Conservation (phyloP, 257 asterid genomes). For the Ballota nigra region DNA sequence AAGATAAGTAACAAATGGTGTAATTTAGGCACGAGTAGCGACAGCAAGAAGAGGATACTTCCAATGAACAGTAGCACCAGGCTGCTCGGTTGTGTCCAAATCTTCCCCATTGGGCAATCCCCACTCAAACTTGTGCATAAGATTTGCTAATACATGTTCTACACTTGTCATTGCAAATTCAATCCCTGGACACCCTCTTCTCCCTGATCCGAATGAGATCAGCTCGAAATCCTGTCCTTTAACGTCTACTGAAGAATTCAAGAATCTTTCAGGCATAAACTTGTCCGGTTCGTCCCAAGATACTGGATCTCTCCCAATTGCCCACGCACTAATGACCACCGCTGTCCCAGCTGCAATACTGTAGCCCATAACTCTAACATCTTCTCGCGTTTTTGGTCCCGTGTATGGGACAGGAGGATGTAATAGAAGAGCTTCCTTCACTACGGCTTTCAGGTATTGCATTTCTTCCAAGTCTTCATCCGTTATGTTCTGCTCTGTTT, state of each 20-base stretch:
- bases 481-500: slow-evolving; percentile 25
- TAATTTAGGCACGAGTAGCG: no score
- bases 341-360: slow-evolving; percentile 34
- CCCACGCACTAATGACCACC: slow-evolving; percentile 34
- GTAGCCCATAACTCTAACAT: slow-evolving; percentile 32
- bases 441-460: slow-evolving; percentile 46
- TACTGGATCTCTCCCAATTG: slow-evolving; percentile 37
- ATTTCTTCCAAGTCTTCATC: slow-evolving; percentile 41
- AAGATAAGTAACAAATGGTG: no score
- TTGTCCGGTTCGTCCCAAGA: slow-evolving; percentile 34
- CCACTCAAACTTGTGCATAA: slow-evolving; percentile 35
- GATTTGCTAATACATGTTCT: slow-evolving; percentile 26
- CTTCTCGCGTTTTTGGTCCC: no score
- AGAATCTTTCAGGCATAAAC: slow-evolving; percentile 32
- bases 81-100: slow-evolving; percentile 32
- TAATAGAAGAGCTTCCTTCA: slow-evolving; percentile 39
- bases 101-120: slow-evolving; percentile 28
- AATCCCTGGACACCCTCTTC: slow-evolving; percentile 36
- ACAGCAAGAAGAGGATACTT: slow-evolving; percentile 28
- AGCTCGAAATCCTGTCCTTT: slow-evolving; percentile 24
- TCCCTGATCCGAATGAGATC: slow-evolving; percentile 33
- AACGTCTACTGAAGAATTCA: slow-evolving; percentile 19
- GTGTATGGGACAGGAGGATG: slow-evolving; percentile 47
- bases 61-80: slow-evolving; percentile 16
- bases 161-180: slow-evolving; percentile 11